Evolutionary conservation across 2,329 filamentous ascomycete species (phyloP), one percentile per base, ranked within the genome.

Genomic region (Pseudogymnoascus sp.): DNA sequence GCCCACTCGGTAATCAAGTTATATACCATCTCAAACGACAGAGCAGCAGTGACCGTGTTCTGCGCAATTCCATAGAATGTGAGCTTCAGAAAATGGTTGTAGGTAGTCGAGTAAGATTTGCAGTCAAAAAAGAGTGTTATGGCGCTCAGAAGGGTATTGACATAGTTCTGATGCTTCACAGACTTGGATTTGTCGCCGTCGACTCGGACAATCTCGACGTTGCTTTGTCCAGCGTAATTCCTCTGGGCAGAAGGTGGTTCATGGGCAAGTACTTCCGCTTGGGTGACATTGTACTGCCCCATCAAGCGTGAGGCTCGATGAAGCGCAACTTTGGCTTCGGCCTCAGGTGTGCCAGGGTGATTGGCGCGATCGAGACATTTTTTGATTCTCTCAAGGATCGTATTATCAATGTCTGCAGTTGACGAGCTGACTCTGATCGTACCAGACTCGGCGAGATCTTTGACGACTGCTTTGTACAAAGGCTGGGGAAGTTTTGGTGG

Each of bases 1-100:
- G 59, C 59, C 59, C 59, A 40, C 11, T 40, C 59, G 5, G 7
- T 5, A 5, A 43, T 43, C 14, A 61, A 49, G 38, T 61, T 61
- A n/a, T 46, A 61, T 49, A 38, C 36, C 59, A 61, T 61, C 16
- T 61, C 59, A n/a, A 61, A 61, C 5, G n/a, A 9, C 36, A 61
- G 12, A 14, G 59, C 31, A 42, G 59, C 59, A 12, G 59, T 12
- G 14, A 61, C 36, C 7, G 59, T 61, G 21, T 61, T 61, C 16
- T 61, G 8, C 8, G 36, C 59, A 28, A 61, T 61, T 7, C 59
- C 34, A n/a, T 61, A 61, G 16, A 61, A 61, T 5, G 34, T 49
- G n/a, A 61, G 9, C 5, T 5, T 12, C 5, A 61, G 21, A 6
- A 6, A 61, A 3, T 16, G 16, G 36, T 14, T 4, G 16, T 38